Percentiles rank a stretch among this genome's conserved stretches.
These are phyloP conservation scores for Akanthomyces muscarius DNA, from an alignment of 2,329 filamentous ascomycete genomes.

Conservation along the genomic window DNA sequence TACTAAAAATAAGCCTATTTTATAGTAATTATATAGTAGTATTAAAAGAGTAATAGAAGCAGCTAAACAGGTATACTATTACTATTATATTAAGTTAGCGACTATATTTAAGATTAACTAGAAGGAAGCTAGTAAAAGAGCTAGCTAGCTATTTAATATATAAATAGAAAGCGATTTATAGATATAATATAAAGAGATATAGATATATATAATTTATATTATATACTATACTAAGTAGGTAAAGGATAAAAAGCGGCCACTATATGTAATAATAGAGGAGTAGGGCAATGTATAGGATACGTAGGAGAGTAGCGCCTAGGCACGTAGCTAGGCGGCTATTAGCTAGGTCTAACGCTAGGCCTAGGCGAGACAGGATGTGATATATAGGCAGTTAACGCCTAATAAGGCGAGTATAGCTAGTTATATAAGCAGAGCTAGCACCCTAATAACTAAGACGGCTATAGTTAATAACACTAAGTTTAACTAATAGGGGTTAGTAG, in stretches of 20 bases:
- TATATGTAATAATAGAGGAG: background rate
- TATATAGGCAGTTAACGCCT: no score
- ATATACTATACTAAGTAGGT: background rate
- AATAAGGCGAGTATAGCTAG: background rate
- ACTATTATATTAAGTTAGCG: background rate
- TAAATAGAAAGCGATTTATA: conserved; percentile 1
- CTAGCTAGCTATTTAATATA: background rate
- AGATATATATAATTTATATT: background rate
- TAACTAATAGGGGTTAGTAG: background rate
- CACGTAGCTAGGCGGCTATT: background rate
- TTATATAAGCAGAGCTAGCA: background rate
- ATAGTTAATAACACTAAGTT: background rate
- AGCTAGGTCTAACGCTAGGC: background rate
- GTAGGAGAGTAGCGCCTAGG: background rate
- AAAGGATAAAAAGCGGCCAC: background rate
- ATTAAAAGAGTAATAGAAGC: background rate
- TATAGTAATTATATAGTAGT: conserved; percentile 2
- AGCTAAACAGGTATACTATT: background rate
- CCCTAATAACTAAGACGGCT: background rate
- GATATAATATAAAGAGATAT: background rate
- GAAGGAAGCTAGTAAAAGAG: background rate
- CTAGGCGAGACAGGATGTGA: background rate
- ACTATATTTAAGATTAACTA: background rate
- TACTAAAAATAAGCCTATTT: background rate
- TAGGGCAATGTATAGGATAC: background rate